Base-by-base conservation (phyloP, 495 filamentous ascomycete genomes). In the Penicillium paxilli region DNA sequence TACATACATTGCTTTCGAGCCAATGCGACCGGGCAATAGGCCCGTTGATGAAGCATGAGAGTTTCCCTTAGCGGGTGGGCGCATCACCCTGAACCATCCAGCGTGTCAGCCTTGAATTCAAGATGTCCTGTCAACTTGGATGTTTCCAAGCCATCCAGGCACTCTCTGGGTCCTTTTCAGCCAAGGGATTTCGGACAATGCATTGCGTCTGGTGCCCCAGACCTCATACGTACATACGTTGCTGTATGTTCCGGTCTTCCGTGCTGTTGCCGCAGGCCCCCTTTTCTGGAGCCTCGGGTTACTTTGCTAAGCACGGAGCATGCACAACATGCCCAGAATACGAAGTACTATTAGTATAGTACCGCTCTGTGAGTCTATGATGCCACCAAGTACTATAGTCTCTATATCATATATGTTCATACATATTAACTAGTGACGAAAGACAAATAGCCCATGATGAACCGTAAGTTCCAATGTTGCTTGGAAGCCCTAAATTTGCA, bases 141-240 rank as follows among this genome's bases (percentile, higher is more conserved):
- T 42, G 11, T 66, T 63, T 60, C 46, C 60, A 63, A 60, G 57
- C 44, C 54, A 66, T 54, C 49, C 52, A 28, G 57, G 32, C 52
- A 48, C 22, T 46, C 19, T 49, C 41, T 49, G 20, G 19, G n/a
- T 24, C 20, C 52, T 17, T 35, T 28, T 35, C 33, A 20, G 35
- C 44, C 49, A 38, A 50, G 40, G 42, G 49, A 37, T 35, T 40
- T 17, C 42, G 46, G 41, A 51, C 42, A 46, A 20, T 42, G 49
- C 44, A 48, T 40, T 6, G 24, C 7, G 17, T 42, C 17, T 16
- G 10, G 40, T 21, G 37, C 28, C 26, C 23, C 23, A 42, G 9
- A 42, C 8, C 40, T 22, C 40, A 9, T 42, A 21, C 40, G 9
- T 46, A n/a, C 38, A 47, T 26, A 28, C 44, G n/a, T n/a, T n/a